Conservation (phyloP, 768 basidiomycete genomes). For the Hericium rajendrae region DNA sequence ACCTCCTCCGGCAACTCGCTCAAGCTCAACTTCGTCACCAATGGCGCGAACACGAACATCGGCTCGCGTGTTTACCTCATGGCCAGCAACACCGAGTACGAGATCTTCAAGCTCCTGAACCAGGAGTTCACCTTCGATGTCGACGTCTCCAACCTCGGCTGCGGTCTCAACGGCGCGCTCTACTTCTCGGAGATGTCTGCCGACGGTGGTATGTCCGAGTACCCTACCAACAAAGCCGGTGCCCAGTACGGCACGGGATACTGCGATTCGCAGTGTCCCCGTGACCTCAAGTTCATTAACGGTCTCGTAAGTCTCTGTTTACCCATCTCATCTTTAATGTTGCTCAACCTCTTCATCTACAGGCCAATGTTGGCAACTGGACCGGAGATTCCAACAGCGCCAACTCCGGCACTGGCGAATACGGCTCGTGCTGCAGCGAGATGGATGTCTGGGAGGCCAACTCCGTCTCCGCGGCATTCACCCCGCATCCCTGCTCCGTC, state of each 20-base stretch:
- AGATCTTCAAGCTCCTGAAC: slow-evolving; percentile 42
- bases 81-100: slow-evolving; percentile 32
- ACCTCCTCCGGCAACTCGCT: slow-evolving; percentile 18
- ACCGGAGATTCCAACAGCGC: slow-evolving; percentile 23
- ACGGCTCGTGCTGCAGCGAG: slow-evolving; percentile 46
- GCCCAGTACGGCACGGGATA: slow-evolving; percentile 56
- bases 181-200: slow-evolving; percentile 54
- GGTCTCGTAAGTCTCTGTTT: slow-evolving; percentile 30
- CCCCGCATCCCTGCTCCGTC: slow-evolving; percentile 40
- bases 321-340: not conserved
- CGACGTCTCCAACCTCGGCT: slow-evolving; percentile 46
- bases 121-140: slow-evolving; percentile 54
- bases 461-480: slow-evolving; percentile 41
- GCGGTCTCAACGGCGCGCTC: slow-evolving; percentile 52
- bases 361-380: slow-evolving; percentile 44
- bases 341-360: not conserved
- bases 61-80: slow-evolving; percentile 42
- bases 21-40: slow-evolving; percentile 24
- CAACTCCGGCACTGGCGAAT: slow-evolving; percentile 37
- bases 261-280: slow-evolving; percentile 54
- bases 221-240: slow-evolving; percentile 45
- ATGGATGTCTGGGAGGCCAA: slow-evolving; percentile 58
- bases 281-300: slow-evolving; percentile 51
- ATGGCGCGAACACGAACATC: slow-evolving; percentile 19
- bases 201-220: slow-evolving; percentile 42